Evolutionary conservation across 208 protist species (phyloP).

Genomic region (Crithidia bombi): DNA sequence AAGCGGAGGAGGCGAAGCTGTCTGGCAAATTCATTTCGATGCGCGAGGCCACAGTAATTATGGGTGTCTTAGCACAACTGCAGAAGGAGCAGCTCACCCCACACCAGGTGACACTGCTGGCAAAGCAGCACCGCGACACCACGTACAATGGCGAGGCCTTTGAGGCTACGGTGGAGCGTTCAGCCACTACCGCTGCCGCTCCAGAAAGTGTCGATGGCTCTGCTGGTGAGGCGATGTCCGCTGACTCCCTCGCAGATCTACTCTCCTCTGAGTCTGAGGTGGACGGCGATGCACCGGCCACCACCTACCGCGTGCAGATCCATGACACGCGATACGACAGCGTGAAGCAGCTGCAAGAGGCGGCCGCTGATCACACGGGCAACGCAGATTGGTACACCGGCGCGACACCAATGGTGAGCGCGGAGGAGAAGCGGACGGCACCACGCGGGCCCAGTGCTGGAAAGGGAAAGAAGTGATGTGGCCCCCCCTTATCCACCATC

Average conservation of each 20-base stretch:
- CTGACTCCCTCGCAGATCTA: conserved; percentile 68
- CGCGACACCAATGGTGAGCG: conserved; percentile 23
- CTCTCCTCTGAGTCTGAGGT: conserved; percentile 50
- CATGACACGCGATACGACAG: conserved; percentile 53
- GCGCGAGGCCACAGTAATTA: conserved; percentile 87
- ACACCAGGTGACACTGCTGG: conserved; percentile 77
- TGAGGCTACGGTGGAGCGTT: conserved; percentile 46
- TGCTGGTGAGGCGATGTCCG: conserved; percentile 43
- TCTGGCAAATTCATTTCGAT: conserved; percentile 91
- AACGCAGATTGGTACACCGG: conserved; percentile 71
- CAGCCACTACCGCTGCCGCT: not conserved
- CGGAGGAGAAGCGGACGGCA: conserved; percentile 26
- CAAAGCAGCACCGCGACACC: conserved; percentile 54
- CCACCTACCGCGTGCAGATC: conserved; percentile 53
- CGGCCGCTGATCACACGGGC: conserved; percentile 63
- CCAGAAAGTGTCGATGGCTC: conserved; percentile 1
- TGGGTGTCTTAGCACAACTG: conserved; percentile 81
- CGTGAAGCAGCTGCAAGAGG: conserved; percentile 56
- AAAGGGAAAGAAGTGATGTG: not conserved
- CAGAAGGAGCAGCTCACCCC: conserved; percentile 89
- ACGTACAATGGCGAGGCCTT: conserved; percentile 42
- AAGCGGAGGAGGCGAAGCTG: conserved; percentile 91
- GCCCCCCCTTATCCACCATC: not conserved
- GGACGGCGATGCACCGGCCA: conserved; percentile 3
- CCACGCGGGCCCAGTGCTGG: conserved; percentile 8